These are phyloP conservation scores for Lachancea quebecensis DNA, from an alignment of 805 yeast genomes.

Conservation along the genomic window DNA sequence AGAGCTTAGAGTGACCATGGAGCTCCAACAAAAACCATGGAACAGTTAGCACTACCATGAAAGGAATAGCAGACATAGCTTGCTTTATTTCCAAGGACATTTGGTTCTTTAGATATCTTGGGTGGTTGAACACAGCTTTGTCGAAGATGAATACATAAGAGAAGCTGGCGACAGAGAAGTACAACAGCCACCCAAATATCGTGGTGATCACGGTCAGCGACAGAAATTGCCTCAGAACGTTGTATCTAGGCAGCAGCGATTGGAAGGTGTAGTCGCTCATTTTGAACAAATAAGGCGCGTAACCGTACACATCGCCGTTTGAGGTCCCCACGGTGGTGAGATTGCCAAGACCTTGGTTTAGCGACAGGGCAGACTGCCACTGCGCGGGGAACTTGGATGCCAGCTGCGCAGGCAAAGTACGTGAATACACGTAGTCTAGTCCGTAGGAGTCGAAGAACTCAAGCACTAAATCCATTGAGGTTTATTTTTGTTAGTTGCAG, in stretches of 20 bases:
- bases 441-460: slow-evolving; percentile 69
- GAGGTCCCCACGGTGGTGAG: slow-evolving; percentile 18
- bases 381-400: slow-evolving; percentile 31
- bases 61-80: slow-evolving; percentile 77
- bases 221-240: slow-evolving; percentile 60
- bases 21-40: slow-evolving; percentile 88
- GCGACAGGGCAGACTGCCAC: slow-evolving; percentile 16
- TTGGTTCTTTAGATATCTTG: slow-evolving; percentile 91
- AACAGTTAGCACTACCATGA: slow-evolving; percentile 77
- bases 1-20: slow-evolving; percentile 74
- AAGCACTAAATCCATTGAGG: slow-evolving; percentile 79
- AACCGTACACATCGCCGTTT: slow-evolving; percentile 47
- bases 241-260: slow-evolving; percentile 69
- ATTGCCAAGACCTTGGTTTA: slow-evolving; percentile 23
- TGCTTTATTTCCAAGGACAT: slow-evolving; percentile 73
- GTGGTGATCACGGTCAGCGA: slow-evolving; percentile 65
- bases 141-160: slow-evolving; percentile 79
- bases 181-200: slow-evolving; percentile 81
- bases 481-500: neutral
- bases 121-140: slow-evolving; percentile 87
- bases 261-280: slow-evolving; percentile 49
- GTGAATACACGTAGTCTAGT: slow-evolving; percentile 71
- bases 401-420: slow-evolving; percentile 52
- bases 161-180: slow-evolving; percentile 66
- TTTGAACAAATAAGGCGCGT: slow-evolving; percentile 52